phyloP scores from a whole-genome alignment of 176 grass and related monocot genomes.

The Rhipidocladum racemiflorum region DNA sequence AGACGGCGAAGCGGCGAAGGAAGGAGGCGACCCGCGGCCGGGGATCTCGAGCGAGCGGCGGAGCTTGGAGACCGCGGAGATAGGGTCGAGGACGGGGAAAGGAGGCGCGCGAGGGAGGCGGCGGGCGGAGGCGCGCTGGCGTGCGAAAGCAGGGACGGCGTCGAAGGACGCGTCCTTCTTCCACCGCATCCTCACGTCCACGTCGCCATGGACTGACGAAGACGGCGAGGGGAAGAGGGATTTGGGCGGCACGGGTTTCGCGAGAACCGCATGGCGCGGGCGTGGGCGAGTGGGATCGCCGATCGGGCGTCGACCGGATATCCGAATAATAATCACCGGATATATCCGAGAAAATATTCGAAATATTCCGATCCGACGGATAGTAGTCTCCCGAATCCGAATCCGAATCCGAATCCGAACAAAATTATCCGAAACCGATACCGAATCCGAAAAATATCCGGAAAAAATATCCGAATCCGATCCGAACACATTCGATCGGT shows the following conservation, averaged over 20 bases:
- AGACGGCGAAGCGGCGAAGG: conserved; percentile 64
- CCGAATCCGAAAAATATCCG: too few relatives aligned
- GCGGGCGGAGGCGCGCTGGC: conserved; percentile 50
- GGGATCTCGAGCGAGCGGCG: conserved; percentile 51
- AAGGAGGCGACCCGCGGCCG: conserved; percentile 53
- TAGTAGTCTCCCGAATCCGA: too few relatives aligned
- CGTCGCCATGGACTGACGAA: conserved; percentile 42
- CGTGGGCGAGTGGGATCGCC: too few relatives aligned
- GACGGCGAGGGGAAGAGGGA: background rate
- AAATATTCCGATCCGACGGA: too few relatives aligned
- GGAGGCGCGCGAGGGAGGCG: conserved; percentile 48
- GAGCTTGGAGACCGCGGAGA: too few relatives aligned
- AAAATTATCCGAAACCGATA: too few relatives aligned
- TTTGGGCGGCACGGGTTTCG: background rate
- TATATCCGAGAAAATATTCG: too few relatives aligned
- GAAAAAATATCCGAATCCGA: too few relatives aligned
- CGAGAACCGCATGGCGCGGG: conserved; percentile 27
- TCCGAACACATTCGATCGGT: too few relatives aligned
- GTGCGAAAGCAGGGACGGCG: conserved; percentile 46
- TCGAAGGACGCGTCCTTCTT: conserved; percentile 77
- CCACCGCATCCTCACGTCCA: conserved; percentile 76
- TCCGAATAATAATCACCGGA: too few relatives aligned
- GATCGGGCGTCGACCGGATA: too few relatives aligned
- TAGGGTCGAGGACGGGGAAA: conserved; percentile 47
- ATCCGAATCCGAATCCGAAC: too few relatives aligned